phyloP scores from a whole-genome alignment of 1,284 basidiomycete genomes.

The Golubevia pallescens region DNA sequence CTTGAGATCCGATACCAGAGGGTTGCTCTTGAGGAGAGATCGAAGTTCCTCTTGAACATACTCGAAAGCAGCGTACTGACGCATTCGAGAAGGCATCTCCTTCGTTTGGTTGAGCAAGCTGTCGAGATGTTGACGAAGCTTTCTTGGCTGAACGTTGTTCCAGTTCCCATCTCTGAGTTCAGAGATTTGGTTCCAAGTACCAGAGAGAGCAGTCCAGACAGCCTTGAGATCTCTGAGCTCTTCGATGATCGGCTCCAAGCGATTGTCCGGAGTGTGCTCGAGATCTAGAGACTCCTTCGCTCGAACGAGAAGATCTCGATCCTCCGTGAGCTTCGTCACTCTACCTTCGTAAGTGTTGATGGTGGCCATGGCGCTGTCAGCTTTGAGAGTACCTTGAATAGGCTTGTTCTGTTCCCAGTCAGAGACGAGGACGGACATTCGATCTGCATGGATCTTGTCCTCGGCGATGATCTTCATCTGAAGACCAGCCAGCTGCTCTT shows the following conservation, averaged over 20 bases:
- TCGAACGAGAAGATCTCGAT: constrained; percentile 88
- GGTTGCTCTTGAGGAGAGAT: constrained; percentile 85
- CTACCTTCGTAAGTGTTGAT: constrained; percentile 97
- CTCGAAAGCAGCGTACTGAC: constrained; percentile 98
- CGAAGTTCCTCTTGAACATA: constrained; percentile 91
- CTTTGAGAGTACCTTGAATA: constrained; percentile 92
- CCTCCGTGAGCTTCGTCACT: constrained; percentile 84
- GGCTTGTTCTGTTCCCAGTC: constrained; percentile 97
- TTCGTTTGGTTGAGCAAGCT: constrained; percentile 85
- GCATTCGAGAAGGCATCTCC: constrained; percentile 98
- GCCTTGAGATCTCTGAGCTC: constrained; percentile 95
- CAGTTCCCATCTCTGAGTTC: constrained; percentile 88
- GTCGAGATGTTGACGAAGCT: constrained; percentile 92
- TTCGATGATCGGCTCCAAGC: constrained; percentile 89
- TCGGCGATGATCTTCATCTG: constrained; percentile 99
- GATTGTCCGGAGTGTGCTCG: constrained; percentile 85
- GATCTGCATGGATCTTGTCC: constrained; percentile 84
- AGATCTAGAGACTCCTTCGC: constrained; percentile 97
- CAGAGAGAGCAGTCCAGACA: constrained; percentile 97
- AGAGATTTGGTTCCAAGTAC: constrained; percentile 90
- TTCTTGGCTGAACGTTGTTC: constrained; percentile 86
- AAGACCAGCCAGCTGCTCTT: constrained; percentile 93
- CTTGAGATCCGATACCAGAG: constrained; percentile 88
- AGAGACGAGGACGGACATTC: constrained; percentile 75
- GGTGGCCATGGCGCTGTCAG: constrained; percentile 91